A percentile compares a stretch with the other conserved stretches of the same genome.
phyloP scores from a whole-genome alignment of 768 basidiomycete genomes.

The Sporobolomyces pararoseus region DNA sequence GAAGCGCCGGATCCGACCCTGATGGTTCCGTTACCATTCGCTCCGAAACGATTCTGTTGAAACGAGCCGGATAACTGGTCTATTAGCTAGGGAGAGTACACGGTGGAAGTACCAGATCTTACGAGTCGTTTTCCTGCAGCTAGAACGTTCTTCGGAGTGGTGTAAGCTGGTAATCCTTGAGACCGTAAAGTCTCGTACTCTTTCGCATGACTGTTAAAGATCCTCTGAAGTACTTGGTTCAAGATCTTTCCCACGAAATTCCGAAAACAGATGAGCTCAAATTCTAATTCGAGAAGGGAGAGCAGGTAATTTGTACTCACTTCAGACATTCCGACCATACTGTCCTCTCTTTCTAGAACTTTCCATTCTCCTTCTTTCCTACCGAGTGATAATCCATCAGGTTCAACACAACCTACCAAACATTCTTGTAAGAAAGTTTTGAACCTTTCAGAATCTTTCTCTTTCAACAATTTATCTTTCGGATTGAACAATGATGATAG shows the following conservation, averaged over 20 bases:
- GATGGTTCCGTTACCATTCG: conserved; percentile 39
- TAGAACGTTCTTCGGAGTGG: conserved; percentile 57
- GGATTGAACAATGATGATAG: neutral
- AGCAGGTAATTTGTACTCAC: neutral
- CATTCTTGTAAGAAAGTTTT: neutral
- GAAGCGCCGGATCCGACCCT: conserved; percentile 49
- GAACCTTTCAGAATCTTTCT: conserved; percentile 14
- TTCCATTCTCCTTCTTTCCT: neutral
- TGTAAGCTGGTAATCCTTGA: conserved; percentile 6
- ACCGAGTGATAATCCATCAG: too few relatives aligned
- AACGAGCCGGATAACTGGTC: too few relatives aligned
- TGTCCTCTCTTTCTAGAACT: too few relatives aligned
- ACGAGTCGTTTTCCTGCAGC: conserved; percentile 65
- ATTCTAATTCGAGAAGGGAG: neutral
- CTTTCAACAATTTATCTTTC: neutral
- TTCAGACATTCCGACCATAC: conserved; percentile 8
- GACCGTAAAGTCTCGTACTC: neutral
- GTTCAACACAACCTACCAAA: conserved; percentile 2
- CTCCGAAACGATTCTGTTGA: neutral
- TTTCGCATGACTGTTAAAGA: conserved; percentile 22
- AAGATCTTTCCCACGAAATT: conserved; percentile 11
- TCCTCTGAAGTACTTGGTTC: conserved; percentile 18
- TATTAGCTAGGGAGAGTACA: too few relatives aligned
- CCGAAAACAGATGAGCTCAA: neutral
- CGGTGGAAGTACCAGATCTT: too few relatives aligned